Evolutionary conservation across 1,284 basidiomycete genomes (phyloP), one percentile per base, ranked within the genome.

Genomic region (Phellinidium pouzarii): DNA sequence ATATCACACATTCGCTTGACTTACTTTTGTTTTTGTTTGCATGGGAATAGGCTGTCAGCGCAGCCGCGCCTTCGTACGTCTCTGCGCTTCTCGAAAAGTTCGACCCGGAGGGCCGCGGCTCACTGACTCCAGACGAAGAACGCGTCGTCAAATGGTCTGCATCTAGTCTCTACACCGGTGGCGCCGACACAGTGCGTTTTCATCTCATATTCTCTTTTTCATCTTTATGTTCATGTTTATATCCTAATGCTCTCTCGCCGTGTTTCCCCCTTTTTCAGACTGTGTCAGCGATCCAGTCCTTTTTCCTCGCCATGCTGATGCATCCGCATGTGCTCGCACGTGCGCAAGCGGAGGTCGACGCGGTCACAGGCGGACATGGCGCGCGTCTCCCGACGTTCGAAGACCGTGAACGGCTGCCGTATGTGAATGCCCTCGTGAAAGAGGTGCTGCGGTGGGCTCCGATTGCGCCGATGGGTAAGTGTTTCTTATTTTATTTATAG

Each of bases 31-130:
- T 22, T 38, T 11, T 9, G 4, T 40, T 49, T n/a, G 3, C 20
- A n/a, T n/a, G n/a, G n/a, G n/a, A n/a, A n/a, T n/a, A 76, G 75
- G 70, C 65, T 4, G 61, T 65, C 1, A 73, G 74, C 0, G 64
- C 59, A 6, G 69, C 70, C 0, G 56, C 58, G 4, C 62, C 67
- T 0, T 78, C 73, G 3, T 67, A 69, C 48, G 58, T 71, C 0
- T 70, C 73, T 2, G 62, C 61, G 2, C 59, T 63, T 27, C 62
- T 72, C 3, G 68, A 69, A 51, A 57, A 66, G 34, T n/a, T n/a
- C n/a, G n/a, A n/a, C n/a, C n/a, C n/a, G n/a, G n/a, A n/a, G n/a
- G n/a, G n/a, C n/a, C n/a, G n/a, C n/a, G 64, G 69, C 19, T 56
- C 54, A 3, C 44, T 66, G 49, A 59, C 61, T 19, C 54, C 58